Evolutionary conservation across 2,329 filamentous ascomycete species (phyloP).

Genomic region (Colletotrichum camelliae): DNA sequence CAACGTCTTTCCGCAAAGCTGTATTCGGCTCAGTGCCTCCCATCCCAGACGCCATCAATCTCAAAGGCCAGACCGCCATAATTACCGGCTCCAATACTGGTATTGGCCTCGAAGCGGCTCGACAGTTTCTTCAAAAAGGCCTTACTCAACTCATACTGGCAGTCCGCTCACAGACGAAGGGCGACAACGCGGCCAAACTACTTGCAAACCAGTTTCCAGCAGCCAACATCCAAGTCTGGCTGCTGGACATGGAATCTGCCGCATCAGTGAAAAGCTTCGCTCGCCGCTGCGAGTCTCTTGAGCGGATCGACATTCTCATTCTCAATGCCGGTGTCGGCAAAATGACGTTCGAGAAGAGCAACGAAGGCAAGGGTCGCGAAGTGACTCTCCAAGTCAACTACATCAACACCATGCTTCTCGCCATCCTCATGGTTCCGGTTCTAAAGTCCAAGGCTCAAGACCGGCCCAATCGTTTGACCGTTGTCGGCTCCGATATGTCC

Average conservation of each 20-base stretch:
- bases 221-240: conserved; percentile 43
- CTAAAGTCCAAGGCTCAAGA: conserved; percentile 29
- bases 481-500: conserved; percentile 31
- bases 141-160: conserved; percentile 51
- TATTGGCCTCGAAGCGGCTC: neutral
- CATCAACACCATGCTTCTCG: conserved; percentile 54
- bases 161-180: conserved; percentile 47
- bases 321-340: conserved; percentile 34
- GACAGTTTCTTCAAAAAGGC: neutral
- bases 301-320: conserved; percentile 43
- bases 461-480: conserved; percentile 25
- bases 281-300: conserved; percentile 32
- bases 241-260: conserved; percentile 43
- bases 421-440: conserved; percentile 35
- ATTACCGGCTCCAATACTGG: neutral
- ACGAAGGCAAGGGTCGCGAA: conserved; percentile 41
- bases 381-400: conserved; percentile 55
- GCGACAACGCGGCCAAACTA: conserved; percentile 41
- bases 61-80: neutral
- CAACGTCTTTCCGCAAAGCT: neutral
- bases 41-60: neutral
- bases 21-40: neutral
- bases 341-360: conserved; percentile 26
- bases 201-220: conserved; percentile 32
- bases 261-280: conserved; percentile 43